Base-by-base conservation (phyloP, 805 yeast species). In the Ogataea chonburiensis region DNA sequence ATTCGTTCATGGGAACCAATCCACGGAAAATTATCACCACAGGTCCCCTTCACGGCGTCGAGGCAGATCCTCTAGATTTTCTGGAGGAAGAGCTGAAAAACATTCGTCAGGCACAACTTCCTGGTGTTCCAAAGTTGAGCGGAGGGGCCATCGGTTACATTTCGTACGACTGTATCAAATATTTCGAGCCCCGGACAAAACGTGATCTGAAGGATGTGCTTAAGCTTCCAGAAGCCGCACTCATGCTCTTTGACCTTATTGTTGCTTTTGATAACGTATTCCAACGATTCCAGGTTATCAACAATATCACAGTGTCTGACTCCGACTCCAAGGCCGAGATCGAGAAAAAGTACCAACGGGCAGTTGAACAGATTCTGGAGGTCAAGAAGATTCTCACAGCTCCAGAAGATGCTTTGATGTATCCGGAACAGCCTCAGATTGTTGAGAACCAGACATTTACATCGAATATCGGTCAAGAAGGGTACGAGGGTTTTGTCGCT, bases 81-180 rank as follows among this genome's bases (percentile, higher is more conserved):
- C 68, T 93, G 45, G 96, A 93, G 57, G 47, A 74, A 28, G 96
- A 91, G 57, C 69, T 93, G 66, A 61, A 67, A 7, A 61, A 68
- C 25, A 75, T 73, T 53, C 74, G 69, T 37, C 87, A 86, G 53
- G 86, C 89, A 2, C 79, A 75, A 49, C 65, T 86, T 33, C 94
- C 95, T 0, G 94, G 95, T 26, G 67, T 89, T 32, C 86, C 96
- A 10, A 76, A 73, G 45, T 66, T 88, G 40, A 81, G 89, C 50
- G 98, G 99, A 40, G 99, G 99, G 46, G 98, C 98, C 5, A 74
- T 91, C 37, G 99, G 99, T 2, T 93, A 88, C 58, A 79, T 93
- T 28, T 86, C 97, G 1, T 93, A 93, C 55, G 99, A 93, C 61
- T 93, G 99, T 68, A 84, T 93, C 55, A 85, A 87, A 58, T 93